Percentiles rank a stretch among this genome's conserved stretches.
Evolutionary conservation across 1,284 basidiomycete species (phyloP).

Genomic region (Agaricales sp.): DNA sequence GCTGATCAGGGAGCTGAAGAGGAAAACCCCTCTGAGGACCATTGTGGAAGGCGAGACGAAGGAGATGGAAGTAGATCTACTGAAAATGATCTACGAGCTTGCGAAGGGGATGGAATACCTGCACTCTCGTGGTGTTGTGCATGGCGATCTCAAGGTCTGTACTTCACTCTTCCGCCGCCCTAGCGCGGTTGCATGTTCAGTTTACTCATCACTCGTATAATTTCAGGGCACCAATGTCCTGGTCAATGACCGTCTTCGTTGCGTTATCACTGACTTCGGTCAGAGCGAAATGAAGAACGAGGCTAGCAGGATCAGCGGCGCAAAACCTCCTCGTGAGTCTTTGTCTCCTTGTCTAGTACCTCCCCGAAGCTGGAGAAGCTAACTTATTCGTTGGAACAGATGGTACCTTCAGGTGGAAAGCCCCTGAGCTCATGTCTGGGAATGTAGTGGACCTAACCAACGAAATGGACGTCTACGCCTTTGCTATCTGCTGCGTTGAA

Average conservation of each 20-base stretch:
- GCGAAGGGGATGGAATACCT: conserved; percentile 72
- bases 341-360: not conserved
- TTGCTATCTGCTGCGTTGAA: conserved; percentile 62
- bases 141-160: conserved; percentile 64
- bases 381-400: conserved; percentile 20
- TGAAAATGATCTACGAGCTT: conserved; percentile 58
- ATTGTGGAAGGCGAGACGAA: not conserved
- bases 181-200: not conserved
- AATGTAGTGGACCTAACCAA: conserved; percentile 33
- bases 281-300: conserved; percentile 71
- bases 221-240: conserved; percentile 62
- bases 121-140: conserved; percentile 51
- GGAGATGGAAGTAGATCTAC: conserved; percentile 27
- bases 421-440: conserved; percentile 60
- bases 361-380: conserved; percentile 4
- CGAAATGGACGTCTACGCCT: conserved; percentile 64
- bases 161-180: not conserved
- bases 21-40: not conserved
- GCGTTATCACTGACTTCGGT: conserved; percentile 71
- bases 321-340: conserved; percentile 40
- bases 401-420: conserved; percentile 61
- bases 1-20: no score
- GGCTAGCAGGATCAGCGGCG: conserved; percentile 47
- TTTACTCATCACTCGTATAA: not conserved
- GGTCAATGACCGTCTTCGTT: conserved; percentile 52